Conservation (phyloP, 1,284 basidiomycete species). For the Tetrapyrgos nigripes region DNA sequence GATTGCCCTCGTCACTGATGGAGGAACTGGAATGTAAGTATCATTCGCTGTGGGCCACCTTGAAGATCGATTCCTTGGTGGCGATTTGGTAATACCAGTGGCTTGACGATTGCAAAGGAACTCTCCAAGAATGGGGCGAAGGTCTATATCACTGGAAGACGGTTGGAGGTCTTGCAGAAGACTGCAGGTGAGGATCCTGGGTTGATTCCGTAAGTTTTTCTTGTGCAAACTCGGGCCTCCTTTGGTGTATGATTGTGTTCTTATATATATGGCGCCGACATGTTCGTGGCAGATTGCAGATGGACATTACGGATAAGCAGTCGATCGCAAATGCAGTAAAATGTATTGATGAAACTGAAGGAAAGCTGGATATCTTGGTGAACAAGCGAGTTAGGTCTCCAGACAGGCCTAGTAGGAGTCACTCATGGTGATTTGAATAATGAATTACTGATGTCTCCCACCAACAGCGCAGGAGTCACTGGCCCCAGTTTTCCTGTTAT, state of each 20-base stretch:
- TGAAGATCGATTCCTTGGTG: too few species aligned
- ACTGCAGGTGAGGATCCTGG: not conserved
- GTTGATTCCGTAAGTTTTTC: not conserved
- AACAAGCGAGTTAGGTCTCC: too few species aligned
- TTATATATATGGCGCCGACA: too few species aligned
- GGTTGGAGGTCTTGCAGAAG: not conserved
- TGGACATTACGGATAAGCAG: conserved; percentile 3
- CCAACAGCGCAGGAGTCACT: not conserved
- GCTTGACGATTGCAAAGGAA: too few species aligned
- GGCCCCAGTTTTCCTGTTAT: not conserved
- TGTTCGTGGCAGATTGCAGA: not conserved
- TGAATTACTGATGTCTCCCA: not conserved
- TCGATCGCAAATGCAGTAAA: not conserved
- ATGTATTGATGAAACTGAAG: not conserved
- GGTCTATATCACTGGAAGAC: conserved; percentile 1
- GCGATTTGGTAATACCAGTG: too few species aligned
- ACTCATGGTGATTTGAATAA: not conserved
- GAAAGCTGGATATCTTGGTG: conserved; percentile 4
- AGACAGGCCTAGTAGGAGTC: too few species aligned
- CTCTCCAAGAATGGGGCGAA: not conserved
- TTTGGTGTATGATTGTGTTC: too few species aligned
- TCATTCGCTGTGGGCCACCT: too few species aligned
- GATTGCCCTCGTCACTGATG: too few species aligned
- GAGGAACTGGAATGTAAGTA: too few species aligned
- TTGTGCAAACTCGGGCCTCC: not conserved